Evolutionary conservation across 2,329 filamentous ascomycete genomes (phyloP).

Genomic region (Colletotrichum nymphaeae): DNA sequence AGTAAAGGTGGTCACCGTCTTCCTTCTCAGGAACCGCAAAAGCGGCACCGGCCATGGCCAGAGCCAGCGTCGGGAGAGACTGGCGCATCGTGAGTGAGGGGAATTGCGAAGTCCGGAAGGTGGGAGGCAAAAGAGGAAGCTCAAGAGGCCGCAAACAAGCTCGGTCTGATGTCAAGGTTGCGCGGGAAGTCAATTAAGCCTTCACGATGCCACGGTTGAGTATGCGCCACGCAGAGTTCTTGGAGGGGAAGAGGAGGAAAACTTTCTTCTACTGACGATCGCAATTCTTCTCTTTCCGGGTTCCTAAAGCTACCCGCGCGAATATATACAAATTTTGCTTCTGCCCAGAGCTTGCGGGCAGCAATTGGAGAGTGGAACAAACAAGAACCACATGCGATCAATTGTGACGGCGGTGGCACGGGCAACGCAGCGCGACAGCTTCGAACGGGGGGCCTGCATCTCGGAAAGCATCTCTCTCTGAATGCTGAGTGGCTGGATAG

Average conservation of each 20-base stretch:
- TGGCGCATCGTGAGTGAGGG: conserved; percentile 19
- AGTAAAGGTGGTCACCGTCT: conserved; percentile 61
- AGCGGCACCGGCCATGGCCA: conserved; percentile 42
- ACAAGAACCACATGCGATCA: neutral
- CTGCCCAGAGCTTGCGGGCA: neutral
- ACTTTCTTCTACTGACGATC: neutral
- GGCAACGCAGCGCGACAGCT: neutral
- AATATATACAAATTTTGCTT: conserved; percentile 9
- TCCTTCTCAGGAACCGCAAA: conserved; percentile 42
- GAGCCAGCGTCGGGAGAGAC: conserved; percentile 25
- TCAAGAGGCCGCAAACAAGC: neutral
- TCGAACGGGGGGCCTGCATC: conserved; percentile 10
- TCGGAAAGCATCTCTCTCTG: neutral
- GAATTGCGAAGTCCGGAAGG: neutral
- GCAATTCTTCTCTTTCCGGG: neutral
- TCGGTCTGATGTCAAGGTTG: neutral
- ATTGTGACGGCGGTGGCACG: conserved; percentile 8
- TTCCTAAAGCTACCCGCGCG: neutral
- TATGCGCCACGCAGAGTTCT: neutral
- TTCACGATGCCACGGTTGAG: conserved; percentile 13
- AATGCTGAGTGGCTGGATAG: conserved; percentile 20
- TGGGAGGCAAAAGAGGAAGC: neutral
- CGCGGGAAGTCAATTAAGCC: conserved; percentile 20
- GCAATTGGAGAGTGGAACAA: neutral
- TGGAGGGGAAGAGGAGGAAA: neutral